Percentiles rank a stretch among this genome's conserved stretches.
These are phyloP conservation scores for Peniophora sp. DNA, from an alignment of 1,284 basidiomycete genomes.

Conservation along the genomic window DNA sequence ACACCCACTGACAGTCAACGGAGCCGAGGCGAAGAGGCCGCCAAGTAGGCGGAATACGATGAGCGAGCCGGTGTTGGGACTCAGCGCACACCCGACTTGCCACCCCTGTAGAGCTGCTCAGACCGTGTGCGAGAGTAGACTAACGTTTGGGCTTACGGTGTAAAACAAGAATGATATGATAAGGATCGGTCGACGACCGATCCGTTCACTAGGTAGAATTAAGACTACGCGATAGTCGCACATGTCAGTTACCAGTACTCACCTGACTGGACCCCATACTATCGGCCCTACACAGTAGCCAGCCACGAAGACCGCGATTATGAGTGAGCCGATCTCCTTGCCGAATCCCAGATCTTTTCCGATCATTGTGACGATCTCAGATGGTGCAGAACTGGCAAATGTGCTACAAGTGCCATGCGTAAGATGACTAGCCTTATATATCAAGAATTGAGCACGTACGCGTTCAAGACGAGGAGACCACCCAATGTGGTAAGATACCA, in stretches of 20 bases:
- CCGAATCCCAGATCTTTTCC: not conserved
- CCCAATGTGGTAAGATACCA: constrained; percentile 60
- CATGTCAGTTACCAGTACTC: not conserved
- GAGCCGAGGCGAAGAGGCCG: constrained; percentile 22
- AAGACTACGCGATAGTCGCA: not conserved
- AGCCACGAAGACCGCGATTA: not conserved
- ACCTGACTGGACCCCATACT: not conserved
- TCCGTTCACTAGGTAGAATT: constrained; percentile 33
- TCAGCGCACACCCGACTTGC: constrained; percentile 23
- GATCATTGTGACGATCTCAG: not conserved
- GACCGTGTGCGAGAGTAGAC: not conserved
- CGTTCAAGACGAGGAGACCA: constrained; percentile 62
- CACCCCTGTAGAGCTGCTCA: constrained; percentile 19
- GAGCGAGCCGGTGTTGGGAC: constrained; percentile 21
- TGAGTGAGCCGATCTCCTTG: not conserved
- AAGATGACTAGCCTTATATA: not conserved
- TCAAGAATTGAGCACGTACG: constrained; percentile 26
- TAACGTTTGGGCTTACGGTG: not conserved
- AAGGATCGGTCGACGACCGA: not conserved
- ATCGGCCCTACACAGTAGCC: constrained; percentile 43
- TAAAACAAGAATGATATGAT: not conserved
- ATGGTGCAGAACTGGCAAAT: not conserved
- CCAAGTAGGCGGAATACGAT: constrained; percentile 23
- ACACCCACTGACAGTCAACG: constrained; percentile 22
- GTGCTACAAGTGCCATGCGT: constrained; percentile 1